Base-by-base conservation (phyloP, 331 rosid species). In the Quercus phellos region DNA sequence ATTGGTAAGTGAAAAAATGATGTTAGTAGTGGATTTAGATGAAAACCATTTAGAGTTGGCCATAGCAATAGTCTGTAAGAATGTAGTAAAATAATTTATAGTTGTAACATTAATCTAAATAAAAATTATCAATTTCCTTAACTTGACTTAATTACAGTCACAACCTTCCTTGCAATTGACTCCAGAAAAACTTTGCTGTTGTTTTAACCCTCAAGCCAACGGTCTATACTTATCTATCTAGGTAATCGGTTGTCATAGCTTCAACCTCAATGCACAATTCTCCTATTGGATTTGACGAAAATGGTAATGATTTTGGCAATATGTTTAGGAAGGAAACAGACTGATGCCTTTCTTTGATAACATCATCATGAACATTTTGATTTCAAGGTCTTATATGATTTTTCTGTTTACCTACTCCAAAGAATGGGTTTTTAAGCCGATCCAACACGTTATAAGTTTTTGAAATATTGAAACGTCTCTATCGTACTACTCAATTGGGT, bases 301-400 rank as follows among this genome's bases (percentile, higher is more conserved):
- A 60, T 60, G 32, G 29, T 22, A 58, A 58, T 46, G 16, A 46
- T 46, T 46, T 46, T 46, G 53, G 19, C 8, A 46, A 10, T 64
- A 80, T 84, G 84, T 83, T 74, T 85, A 60, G 54, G 78, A 86
- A 68, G 70, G 74, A 84, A 77, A 79, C 29, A 51, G 46, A 38
- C 46, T 38, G 46, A 38, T n/a, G 1, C 13, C 16, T 46, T 46
- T 46, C 53, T 12, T 46, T 0, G 53, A 46, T 46, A 46, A 46
- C 53, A 12, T 46, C 16, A 46, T 58, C 16, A 46, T 58, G 18
- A 22, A 4, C 66, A 60, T 75, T 75, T 72, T 75, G 77, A 77
- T 73, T 84, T 64, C 82, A 75, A 83, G 68, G 53, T 80, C 53
- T 11, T 67, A 75, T 83, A 80, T 80, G 55, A 86, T 78, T 80